Conservation (phyloP, 2,329 filamentous ascomycete genomes). For the Epichloe scottii region DNA sequence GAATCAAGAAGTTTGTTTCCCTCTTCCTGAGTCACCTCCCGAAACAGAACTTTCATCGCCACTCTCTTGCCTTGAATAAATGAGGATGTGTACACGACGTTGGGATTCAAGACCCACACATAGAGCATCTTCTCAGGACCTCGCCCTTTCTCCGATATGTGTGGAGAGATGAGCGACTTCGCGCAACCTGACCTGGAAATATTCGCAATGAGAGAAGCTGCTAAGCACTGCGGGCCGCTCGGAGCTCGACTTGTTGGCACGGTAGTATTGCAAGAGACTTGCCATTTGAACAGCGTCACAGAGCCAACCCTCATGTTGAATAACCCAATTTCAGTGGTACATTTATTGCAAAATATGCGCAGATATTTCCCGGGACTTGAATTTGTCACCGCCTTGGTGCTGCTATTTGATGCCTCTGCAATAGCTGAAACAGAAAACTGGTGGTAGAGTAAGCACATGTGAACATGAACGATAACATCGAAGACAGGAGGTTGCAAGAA, state of each 20-base stretch:
- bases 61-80: slow-evolving; percentile 15
- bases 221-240: slow-evolving; percentile 36
- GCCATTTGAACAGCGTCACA: slow-evolving; percentile 45
- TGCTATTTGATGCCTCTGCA: slow-evolving; percentile 18
- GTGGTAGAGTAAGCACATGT: slow-evolving; percentile 12
- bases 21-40: slow-evolving; percentile 27
- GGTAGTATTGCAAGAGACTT: slow-evolving; percentile 30
- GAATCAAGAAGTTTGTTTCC: slow-evolving; percentile 37
- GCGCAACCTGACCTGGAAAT: slow-evolving; percentile 45
- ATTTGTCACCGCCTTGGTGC: slow-evolving; percentile 16
- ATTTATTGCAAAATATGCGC: slow-evolving; percentile 32
- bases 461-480: neutral
- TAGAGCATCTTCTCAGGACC: slow-evolving; percentile 23
- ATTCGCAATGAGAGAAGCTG: slow-evolving; percentile 38
- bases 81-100: slow-evolving; percentile 38
- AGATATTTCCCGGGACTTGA: slow-evolving; percentile 18
- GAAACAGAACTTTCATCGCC: slow-evolving; percentile 43
- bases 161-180: slow-evolving; percentile 38
- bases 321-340: slow-evolving; percentile 33
- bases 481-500: neutral
- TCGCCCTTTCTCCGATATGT: slow-evolving; percentile 5
- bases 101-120: slow-evolving; percentile 45
- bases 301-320: slow-evolving; percentile 32
- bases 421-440: slow-evolving; percentile 26
- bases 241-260: slow-evolving; percentile 17